Percentiles rank a stretch among this genome's conserved stretches.
These are phyloP conservation scores for Penicillium palitans DNA, from an alignment of 2,329 filamentous ascomycete genomes.

Conservation along the genomic window DNA sequence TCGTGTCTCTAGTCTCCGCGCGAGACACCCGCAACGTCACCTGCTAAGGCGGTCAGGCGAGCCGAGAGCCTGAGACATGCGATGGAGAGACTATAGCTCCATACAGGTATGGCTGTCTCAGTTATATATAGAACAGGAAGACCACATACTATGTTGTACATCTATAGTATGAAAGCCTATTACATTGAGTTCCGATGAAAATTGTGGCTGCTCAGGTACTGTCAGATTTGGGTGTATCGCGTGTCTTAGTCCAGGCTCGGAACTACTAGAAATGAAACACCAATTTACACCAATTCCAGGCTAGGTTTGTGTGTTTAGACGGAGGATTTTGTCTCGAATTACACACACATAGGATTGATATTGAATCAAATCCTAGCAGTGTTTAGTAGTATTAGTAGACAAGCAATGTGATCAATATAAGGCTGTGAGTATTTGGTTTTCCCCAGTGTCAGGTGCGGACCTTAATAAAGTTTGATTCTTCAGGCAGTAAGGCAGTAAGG, in stretches of 20 bases:
- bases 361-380: neutral
- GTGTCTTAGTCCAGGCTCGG: neutral
- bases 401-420: neutral
- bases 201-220: conserved; percentile 12
- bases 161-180: neutral
- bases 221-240: conserved; percentile 1
- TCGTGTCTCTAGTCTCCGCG: conserved; percentile 27
- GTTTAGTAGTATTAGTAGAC: neutral
- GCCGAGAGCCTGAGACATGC: conserved; percentile 21
- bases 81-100: neutral
- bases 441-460: neutral
- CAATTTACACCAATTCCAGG: neutral
- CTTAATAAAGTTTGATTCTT: neutral
- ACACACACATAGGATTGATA: rapidly evolving
- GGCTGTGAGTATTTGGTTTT: neutral
- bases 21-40: conserved; percentile 37
- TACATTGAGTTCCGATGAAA: neutral
- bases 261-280: neutral
- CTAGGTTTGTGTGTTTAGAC: neutral
- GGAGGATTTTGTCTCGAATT: neutral
- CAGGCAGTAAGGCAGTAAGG: neutral
- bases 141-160: neutral
- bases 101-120: neutral
- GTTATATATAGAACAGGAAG: neutral
- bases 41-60: conserved; percentile 30